These are phyloP conservation scores for Trypanosoma platydactyli DNA, from an alignment of 208 protist species.

Conservation along the genomic window DNA sequence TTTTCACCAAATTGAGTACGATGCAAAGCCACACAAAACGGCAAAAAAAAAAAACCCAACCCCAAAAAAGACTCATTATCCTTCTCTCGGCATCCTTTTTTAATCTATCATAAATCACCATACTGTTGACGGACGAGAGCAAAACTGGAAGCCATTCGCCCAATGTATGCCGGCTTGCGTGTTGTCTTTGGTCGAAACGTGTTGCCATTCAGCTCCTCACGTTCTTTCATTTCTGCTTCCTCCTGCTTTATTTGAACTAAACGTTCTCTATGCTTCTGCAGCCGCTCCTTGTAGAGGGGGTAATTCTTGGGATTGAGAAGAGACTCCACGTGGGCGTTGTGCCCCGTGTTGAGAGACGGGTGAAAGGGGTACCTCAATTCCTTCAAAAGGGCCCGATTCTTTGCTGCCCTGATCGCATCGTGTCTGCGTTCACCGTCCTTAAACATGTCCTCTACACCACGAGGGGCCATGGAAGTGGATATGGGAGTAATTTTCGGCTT, in stretches of 20 bases:
- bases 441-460: conserved; percentile 22
- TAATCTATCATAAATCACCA: conserved; percentile 22
- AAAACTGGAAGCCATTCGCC: conserved; percentile 74
- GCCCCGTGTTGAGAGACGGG: conserved; percentile 37
- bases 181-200: conserved; percentile 71
- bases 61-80: not conserved
- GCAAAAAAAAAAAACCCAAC: conserved; percentile 23
- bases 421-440: conserved; percentile 11
- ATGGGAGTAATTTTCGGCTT: conserved; percentile 48
- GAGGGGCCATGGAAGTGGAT: conserved; percentile 24
- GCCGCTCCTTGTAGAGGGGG: conserved; percentile 36
- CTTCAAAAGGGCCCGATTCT: conserved; percentile 37
- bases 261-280: conserved; percentile 27
- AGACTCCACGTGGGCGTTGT: conserved; percentile 51
- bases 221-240: conserved; percentile 28
- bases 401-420: conserved; percentile 26
- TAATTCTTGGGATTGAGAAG: conserved; percentile 54
- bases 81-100: not conserved
- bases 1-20: not conserved
- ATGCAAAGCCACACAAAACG: conserved; percentile 10
- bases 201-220: conserved; percentile 42
- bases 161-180: conserved; percentile 67
- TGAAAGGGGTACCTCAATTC: conserved; percentile 53
- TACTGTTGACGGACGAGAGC: conserved; percentile 61
- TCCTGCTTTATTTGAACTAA: conserved; percentile 32